These are phyloP conservation scores for Gentiana dahurica DNA, from an alignment of 257 asterid species.

Conservation along the genomic window DNA sequence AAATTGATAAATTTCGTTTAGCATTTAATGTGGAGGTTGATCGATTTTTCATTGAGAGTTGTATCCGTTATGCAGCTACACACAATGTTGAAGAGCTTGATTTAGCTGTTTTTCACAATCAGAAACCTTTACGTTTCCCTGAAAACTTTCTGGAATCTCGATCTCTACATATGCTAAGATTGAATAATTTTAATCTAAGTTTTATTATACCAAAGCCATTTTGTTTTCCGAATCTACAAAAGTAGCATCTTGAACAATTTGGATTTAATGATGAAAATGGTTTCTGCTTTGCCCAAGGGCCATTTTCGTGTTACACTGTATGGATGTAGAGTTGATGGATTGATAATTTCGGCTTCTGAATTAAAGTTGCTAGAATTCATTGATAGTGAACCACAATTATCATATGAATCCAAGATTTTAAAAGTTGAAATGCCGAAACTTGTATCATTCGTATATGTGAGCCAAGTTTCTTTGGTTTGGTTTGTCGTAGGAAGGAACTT, in stretches of 20 bases:
- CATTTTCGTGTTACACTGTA: slow-evolving; percentile 11
- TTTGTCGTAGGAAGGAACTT: slow-evolving; percentile 2
- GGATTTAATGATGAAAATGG: not conserved
- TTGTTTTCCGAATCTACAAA: slow-evolving; percentile 6
- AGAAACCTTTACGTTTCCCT: slow-evolving; percentile 7
- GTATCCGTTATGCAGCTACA: slow-evolving; percentile 13
- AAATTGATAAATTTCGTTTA: slow-evolving; percentile 6
- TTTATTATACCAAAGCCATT: slow-evolving; percentile 11
- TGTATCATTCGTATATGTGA: slow-evolving; percentile 11
- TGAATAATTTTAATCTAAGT: not conserved
- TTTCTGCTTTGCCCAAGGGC: slow-evolving; percentile 11
- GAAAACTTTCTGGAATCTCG: slow-evolving; percentile 1
- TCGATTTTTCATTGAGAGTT: slow-evolving; percentile 7
- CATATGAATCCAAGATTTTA: not conserved
- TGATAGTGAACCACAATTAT: not conserved
- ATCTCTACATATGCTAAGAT: slow-evolving; percentile 7
- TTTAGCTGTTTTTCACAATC: slow-evolving; percentile 1
- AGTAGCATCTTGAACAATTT: slow-evolving; percentile 11
- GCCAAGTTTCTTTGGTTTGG: not conserved
- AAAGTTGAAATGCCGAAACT: slow-evolving; percentile 8
- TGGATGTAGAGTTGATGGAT: slow-evolving; percentile 7
- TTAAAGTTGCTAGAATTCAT: slow-evolving; percentile 14
- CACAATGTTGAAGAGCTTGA: slow-evolving; percentile 16
- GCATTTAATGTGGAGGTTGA: not conserved
- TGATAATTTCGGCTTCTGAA: slow-evolving; percentile 12